These are phyloP conservation scores for Atkinsonella texensis DNA, from an alignment of 2,329 filamentous ascomycete genomes.

Conservation along the genomic window DNA sequence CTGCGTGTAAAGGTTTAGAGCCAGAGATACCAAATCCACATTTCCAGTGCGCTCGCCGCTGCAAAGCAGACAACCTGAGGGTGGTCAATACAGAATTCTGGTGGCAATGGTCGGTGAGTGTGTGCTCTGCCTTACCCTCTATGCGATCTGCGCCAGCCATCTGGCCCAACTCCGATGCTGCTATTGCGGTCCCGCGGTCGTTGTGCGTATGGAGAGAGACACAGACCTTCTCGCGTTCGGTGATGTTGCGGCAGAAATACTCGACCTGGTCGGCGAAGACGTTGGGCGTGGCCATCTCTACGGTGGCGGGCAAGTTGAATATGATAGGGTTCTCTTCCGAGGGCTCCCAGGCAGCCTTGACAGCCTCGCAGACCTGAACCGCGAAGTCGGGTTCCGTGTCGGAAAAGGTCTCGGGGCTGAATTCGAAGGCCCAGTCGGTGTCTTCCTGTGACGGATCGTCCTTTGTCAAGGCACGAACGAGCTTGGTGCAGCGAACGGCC, in stretches of 20 bases:
- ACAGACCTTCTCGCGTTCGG: constrained; percentile 73
- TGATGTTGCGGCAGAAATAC: constrained; percentile 81
- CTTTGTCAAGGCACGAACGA: constrained; percentile 84
- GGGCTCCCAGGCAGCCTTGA: constrained; percentile 88
- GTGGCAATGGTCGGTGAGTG: too few relatives aligned
- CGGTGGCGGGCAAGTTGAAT: constrained; percentile 92
- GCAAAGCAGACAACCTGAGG: constrained; percentile 28
- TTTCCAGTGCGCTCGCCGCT: constrained; percentile 96
- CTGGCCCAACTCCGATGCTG: constrained; percentile 82
- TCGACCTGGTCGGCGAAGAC: constrained; percentile 95
- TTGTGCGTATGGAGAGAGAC: constrained; percentile 93
- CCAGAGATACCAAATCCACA: constrained; percentile 86
- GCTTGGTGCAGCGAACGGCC: constrained; percentile 75
- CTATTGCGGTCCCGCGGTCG: constrained; percentile 55
- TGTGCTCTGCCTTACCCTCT: constrained; percentile 43
- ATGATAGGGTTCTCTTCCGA: constrained; percentile 72
- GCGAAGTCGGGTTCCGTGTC: constrained; percentile 79
- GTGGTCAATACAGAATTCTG: too few relatives aligned
- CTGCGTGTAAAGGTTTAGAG: constrained; percentile 89
- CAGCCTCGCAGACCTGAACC: constrained; percentile 75
- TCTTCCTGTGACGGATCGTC: constrained; percentile 45
- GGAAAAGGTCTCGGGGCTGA: constrained; percentile 81
- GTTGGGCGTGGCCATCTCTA: constrained; percentile 91
- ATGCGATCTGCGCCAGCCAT: constrained; percentile 95
- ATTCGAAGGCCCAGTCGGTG: constrained; percentile 68